A percentile compares a stretch with the other conserved stretches of the same genome.
phyloP scores from a whole-genome alignment of 768 basidiomycete genomes.

The Phanerochaete carnosa region DNA sequence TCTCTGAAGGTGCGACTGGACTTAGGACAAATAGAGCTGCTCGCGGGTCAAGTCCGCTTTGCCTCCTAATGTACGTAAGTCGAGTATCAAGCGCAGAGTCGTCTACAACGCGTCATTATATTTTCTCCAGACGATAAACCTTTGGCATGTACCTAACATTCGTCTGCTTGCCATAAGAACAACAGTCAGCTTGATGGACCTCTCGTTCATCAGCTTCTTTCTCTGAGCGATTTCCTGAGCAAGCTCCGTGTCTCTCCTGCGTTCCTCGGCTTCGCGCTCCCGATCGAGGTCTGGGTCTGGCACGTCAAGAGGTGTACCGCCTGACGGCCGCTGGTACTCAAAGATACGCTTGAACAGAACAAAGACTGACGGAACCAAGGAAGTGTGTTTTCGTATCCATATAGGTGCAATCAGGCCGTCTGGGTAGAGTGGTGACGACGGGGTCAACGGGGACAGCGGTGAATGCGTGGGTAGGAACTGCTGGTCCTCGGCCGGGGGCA shows the following conservation, averaged over 20 bases:
- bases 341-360: constrained; percentile 85
- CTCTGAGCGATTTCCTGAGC: constrained; percentile 75
- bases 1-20: constrained; percentile 82
- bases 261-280: constrained; percentile 65
- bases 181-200: constrained; percentile 91
- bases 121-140: background rate
- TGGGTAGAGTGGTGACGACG: constrained; percentile 85
- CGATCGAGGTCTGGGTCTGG: constrained; percentile 52
- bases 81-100: constrained; percentile 81
- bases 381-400: constrained; percentile 95
- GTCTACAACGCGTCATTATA: constrained; percentile 43
- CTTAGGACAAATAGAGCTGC: constrained; percentile 94
- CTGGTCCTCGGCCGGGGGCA: constrained; percentile 54
- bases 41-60: constrained; percentile 85
- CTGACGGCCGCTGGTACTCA: constrained; percentile 50
- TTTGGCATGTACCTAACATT: constrained; percentile 68
- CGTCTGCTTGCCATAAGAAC: constrained; percentile 87
- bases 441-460: constrained; percentile 89
- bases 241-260: constrained; percentile 68
- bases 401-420: constrained; percentile 97
- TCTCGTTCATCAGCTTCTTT: constrained; percentile 77
- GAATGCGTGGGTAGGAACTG: constrained; percentile 67
- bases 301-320: constrained; percentile 52
- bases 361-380: constrained; percentile 89
- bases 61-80: constrained; percentile 81